phyloP scores from a whole-genome alignment of 2,329 filamentous ascomycete genomes.

The Aspergillus vadensis region DNA sequence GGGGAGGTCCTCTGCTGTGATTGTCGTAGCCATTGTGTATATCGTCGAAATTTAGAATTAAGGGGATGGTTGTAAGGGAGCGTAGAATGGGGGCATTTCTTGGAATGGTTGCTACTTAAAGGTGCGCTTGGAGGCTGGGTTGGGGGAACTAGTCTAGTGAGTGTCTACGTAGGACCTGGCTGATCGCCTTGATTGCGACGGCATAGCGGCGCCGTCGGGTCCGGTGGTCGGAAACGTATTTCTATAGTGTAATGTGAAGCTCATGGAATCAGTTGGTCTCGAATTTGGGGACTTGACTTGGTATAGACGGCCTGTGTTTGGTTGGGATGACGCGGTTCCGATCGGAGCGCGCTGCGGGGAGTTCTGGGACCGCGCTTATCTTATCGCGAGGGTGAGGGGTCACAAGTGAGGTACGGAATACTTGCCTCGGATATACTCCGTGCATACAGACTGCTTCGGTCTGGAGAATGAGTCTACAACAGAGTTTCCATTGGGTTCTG shows the following conservation, averaged over 20 bases:
- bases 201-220: not conserved
- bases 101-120: no score
- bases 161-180: no score
- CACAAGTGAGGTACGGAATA: no score
- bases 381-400: slow-evolving; percentile 9
- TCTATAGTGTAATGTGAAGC: not conserved
- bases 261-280: not conserved
- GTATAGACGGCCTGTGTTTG: no score
- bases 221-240: not conserved
- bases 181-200: not conserved
- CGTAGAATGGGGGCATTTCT: no score
- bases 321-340: not conserved
- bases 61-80: not conserved
- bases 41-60: not conserved
- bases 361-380: slow-evolving; percentile 19
- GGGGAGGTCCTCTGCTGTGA: slow-evolving; percentile 65
- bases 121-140: no score
- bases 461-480: no score
- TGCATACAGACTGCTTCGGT: no score
- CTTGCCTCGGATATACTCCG: no score
- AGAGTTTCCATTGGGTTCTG: no score
- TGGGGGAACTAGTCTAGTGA: no score
- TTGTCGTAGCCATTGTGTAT: slow-evolving; percentile 15
- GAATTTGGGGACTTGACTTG: not conserved
- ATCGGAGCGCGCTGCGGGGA: slow-evolving; percentile 17